phyloP scores from a whole-genome alignment of 352 stramenopile species.

The Paralagenidium karlingii region DNA sequence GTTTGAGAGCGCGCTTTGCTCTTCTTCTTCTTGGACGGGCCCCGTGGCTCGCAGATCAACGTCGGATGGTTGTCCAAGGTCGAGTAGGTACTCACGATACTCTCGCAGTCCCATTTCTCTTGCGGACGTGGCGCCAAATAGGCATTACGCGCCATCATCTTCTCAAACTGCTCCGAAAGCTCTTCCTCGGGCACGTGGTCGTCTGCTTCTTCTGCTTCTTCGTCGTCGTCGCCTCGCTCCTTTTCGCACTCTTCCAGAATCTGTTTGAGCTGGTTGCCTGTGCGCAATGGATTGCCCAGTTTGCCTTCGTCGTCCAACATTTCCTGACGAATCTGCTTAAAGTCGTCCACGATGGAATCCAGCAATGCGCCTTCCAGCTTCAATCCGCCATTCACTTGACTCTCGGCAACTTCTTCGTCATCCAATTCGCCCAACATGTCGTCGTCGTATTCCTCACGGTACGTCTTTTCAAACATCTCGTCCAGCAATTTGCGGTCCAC shows the following conservation, averaged over 20 bases:
- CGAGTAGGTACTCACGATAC: constrained; percentile 96
- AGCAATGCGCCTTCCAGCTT: constrained; percentile 56
- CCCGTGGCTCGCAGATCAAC: constrained; percentile 67
- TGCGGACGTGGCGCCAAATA: constrained; percentile 48
- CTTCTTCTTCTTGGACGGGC: constrained; percentile 54
- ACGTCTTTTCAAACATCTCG: constrained; percentile 76
- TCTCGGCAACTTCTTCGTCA: constrained; percentile 14
- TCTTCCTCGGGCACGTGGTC: constrained; percentile 12
- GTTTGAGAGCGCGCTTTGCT: constrained; percentile 33
- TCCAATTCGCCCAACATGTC: constrained; percentile 68
- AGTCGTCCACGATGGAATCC: constrained; percentile 63
- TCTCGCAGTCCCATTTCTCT: constrained; percentile 94
- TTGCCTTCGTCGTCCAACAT: constrained; percentile 64
- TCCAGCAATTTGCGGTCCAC: constrained; percentile 83
- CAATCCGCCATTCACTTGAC: constrained; percentile 21
- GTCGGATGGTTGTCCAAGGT: constrained; percentile 97
- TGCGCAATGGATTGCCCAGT: constrained; percentile 54
- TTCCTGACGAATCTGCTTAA: constrained; percentile 49
- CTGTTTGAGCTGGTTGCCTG: constrained; percentile 53
- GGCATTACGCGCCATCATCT: constrained; percentile 40
- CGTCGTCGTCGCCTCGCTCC: constrained; percentile 41
- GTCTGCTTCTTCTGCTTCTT: constrained; percentile 41
- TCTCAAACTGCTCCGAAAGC: constrained; percentile 14
- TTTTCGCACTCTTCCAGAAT: constrained; percentile 60
- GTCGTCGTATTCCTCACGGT: constrained; percentile 75